Evolutionary conservation across 768 basidiomycete species (phyloP), one percentile per base, ranked within the genome.

Genomic region (Daedalea quercina): DNA sequence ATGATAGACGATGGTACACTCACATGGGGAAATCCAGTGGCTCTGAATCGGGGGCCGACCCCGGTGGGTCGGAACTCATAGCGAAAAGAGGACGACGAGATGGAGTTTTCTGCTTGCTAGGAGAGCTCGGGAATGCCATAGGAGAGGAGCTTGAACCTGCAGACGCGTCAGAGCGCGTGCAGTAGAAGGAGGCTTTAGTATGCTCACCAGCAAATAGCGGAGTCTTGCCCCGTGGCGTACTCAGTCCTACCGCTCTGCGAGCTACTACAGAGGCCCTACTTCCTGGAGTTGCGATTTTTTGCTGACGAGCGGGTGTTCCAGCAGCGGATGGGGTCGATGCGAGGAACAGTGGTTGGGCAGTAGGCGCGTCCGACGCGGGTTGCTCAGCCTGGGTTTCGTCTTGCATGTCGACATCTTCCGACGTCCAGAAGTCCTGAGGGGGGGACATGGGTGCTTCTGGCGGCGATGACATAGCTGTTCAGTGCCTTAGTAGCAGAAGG

Each of bases 11-110:
- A 43, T 9, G 24, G 47, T 24, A 26, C 13, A 69, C 80, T 54
- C 61, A 86, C 82, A 83, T 80, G 34, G 85, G 86, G 60, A 87
- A 87, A 53, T 82, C 77, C 12, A 87, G 75, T 22, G 84, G 84
- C 59, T 86, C 84, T 1, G 84, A 85, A 40, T 63, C 65, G 17
- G 57, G 45, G n/a, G 44, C 51, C 11, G 65, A 65, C 6, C 59
- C 60, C 1, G 63, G 63, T 11, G 52, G 37, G 45, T 65, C 65
- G 7, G 60, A 59, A 42, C 55, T 55, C 1, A 54, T 40, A 7
- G 49, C 26, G 31, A 31, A 35, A 13, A 43, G 11, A 43, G 52
- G 52, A 12, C 59, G 45, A 8, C 57, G 55, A 0, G 57, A 46
- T 19, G 60, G 52, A 1, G 62, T 56, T 24, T 20, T 47, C 3